A percentile compares a stretch with the other conserved stretches of the same genome.
phyloP scores from a whole-genome alignment of 2,329 filamentous ascomycete genomes.

The Colletotrichum musae region DNA sequence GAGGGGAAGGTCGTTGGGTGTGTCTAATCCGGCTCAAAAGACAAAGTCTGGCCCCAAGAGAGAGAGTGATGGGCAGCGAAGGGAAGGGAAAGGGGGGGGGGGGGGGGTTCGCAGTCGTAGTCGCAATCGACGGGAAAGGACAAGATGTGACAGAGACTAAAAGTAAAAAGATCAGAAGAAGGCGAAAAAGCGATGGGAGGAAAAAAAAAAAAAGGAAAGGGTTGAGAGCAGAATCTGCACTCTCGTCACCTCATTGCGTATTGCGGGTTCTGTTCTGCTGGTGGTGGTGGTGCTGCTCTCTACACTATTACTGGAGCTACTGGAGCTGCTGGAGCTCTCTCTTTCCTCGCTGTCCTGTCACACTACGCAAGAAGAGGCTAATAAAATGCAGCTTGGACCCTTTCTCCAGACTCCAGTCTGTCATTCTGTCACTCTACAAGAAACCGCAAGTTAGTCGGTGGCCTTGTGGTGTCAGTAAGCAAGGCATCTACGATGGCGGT shows the following conservation, averaged over 20 bases:
- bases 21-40: conserved; percentile 32
- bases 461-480: neutral
- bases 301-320: neutral
- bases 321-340: conserved; percentile 15
- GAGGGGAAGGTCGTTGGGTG: conserved; percentile 17
- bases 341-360: neutral
- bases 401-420: conserved; percentile 9
- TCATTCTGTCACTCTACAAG: conserved; percentile 10
- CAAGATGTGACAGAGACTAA: conserved; percentile 31
- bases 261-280: too few relatives aligned
- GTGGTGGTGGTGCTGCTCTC: too few relatives aligned
- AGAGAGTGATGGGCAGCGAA: neutral
- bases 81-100: neutral
- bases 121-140: conserved; percentile 9
- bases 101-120: conserved; percentile 23
- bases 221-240: neutral
- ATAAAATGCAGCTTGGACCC: conserved; percentile 15
- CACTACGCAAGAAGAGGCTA: conserved; percentile 7
- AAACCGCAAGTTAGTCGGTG: conserved; percentile 6
- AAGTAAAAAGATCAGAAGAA: neutral
- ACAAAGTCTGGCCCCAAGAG: conserved; percentile 16
- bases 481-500: too few relatives aligned
- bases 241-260: neutral
- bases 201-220: neutral
- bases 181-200: neutral